Conservation (phyloP, 331 rosid species). For the Spiraea crenata region DNA sequence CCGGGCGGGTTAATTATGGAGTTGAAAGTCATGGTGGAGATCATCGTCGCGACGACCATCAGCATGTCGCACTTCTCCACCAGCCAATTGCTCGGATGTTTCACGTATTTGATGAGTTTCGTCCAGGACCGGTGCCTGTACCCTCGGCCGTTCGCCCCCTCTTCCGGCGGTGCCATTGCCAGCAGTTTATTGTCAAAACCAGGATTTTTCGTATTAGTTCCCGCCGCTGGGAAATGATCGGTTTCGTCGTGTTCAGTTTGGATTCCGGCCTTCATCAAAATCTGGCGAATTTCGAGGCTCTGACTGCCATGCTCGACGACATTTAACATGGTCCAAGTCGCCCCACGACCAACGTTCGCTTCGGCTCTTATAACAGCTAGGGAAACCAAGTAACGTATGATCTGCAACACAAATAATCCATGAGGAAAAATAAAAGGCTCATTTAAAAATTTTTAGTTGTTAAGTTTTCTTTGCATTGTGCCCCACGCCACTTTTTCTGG, state of each 20-base stretch:
- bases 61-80: background rate
- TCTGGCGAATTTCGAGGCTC: background rate
- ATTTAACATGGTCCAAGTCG: background rate
- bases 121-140: background rate
- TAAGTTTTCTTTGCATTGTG: too few relatives aligned
- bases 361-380: background rate
- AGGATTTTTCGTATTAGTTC: too few relatives aligned
- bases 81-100: background rate
- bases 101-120: background rate
- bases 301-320: background rate
- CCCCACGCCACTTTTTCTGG: too few relatives aligned
- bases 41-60: slow-evolving; percentile 17
- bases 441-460: too few relatives aligned
- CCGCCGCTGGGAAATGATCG: too few relatives aligned
- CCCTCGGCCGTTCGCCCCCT: background rate
- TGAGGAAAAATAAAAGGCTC: too few relatives aligned
- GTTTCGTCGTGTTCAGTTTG: background rate
- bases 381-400: background rate
- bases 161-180: background rate
- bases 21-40: slow-evolving; percentile 27
- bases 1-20: slow-evolving; percentile 18
- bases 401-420: slow-evolving; percentile 1
- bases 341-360: background rate
- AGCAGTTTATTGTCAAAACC: too few relatives aligned
- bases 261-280: background rate